These are phyloP conservation scores for Trichocladium uniseriatum DNA, from an alignment of 495 filamentous ascomycete species.

Conservation along the genomic window DNA sequence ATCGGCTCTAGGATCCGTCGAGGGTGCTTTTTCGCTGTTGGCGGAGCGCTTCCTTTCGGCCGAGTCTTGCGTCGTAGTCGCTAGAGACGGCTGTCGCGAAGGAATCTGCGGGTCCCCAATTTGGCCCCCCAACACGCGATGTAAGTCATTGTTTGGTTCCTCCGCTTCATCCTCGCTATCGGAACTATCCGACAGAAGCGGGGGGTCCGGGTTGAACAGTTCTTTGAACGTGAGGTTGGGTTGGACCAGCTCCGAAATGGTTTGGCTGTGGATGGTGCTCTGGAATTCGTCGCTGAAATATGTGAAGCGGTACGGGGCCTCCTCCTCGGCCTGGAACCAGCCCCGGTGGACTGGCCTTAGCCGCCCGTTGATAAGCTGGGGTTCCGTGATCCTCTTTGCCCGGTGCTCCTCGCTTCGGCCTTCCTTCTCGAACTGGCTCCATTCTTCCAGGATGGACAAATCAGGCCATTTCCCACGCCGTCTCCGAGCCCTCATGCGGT, in stretches of 20 bases:
- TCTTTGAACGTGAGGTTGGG: constrained; percentile 74
- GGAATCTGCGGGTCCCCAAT: constrained; percentile 23
- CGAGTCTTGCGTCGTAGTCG: constrained; percentile 18
- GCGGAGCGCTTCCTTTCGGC: constrained; percentile 6
- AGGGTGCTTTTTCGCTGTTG: background rate
- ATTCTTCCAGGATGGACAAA: constrained; percentile 72
- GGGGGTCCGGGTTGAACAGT: constrained; percentile 59
- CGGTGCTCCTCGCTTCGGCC: constrained; percentile 77
- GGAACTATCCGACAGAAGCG: constrained; percentile 43
- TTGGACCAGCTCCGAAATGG: constrained; percentile 82
- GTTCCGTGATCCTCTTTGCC: constrained; percentile 86
- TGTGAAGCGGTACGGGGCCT: constrained; percentile 88
- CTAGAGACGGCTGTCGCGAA: constrained; percentile 28
- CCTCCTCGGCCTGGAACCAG: constrained; percentile 85
- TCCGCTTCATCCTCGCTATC: constrained; percentile 54
- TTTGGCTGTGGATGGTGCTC: constrained; percentile 90
- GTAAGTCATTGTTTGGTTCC: constrained; percentile 17
- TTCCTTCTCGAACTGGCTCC: constrained; percentile 86
- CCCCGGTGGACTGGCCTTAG: constrained; percentile 66
- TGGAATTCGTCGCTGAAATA: constrained; percentile 97
- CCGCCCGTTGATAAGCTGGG: constrained; percentile 80
- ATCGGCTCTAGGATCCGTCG: constrained; percentile 3
- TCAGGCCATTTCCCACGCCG: constrained; percentile 48
- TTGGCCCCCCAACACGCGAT: constrained; percentile 18
- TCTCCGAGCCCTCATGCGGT: constrained; percentile 40